These are phyloP conservation scores for Beauveria bassiana DNA, from an alignment of 2,329 filamentous ascomycete genomes.

Conservation along the genomic window DNA sequence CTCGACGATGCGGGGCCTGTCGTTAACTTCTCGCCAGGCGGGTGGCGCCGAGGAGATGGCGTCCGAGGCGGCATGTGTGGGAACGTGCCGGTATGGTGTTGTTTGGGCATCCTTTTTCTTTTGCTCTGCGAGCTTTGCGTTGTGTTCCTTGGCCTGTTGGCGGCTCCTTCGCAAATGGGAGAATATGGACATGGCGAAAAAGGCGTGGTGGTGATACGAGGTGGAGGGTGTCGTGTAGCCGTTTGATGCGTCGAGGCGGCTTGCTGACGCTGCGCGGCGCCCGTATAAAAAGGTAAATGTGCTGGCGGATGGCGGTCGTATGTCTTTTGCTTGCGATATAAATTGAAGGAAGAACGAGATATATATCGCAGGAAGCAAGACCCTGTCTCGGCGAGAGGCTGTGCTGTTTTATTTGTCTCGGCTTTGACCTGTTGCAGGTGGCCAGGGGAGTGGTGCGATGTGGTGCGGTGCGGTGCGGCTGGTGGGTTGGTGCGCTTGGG, in stretches of 20 bases:
- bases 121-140: slow-evolving; percentile 39
- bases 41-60: slow-evolving; percentile 47
- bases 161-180: slow-evolving; percentile 43
- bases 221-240: not conserved
- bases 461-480: not conserved
- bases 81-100: slow-evolving; percentile 51
- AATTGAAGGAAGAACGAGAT: not conserved
- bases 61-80: slow-evolving; percentile 54
- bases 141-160: slow-evolving; percentile 48
- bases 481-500: not conserved
- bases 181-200: slow-evolving; percentile 47
- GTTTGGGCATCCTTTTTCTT: slow-evolving; percentile 31
- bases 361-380: not conserved
- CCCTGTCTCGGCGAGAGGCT: not conserved
- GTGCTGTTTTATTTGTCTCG: slow-evolving; percentile 1
- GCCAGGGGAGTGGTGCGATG: not conserved
- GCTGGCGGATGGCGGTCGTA: not conserved
- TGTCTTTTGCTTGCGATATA: not conserved
- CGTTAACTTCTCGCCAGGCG: slow-evolving; percentile 38
- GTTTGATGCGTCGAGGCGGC: not conserved
- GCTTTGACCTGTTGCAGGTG: not conserved
- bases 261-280: not conserved
- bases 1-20: slow-evolving; percentile 40
- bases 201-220: not conserved
- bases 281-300: not conserved